phyloP scores from a whole-genome alignment of 164 flowering plant genomes.

The Vitis rupestris region DNA sequence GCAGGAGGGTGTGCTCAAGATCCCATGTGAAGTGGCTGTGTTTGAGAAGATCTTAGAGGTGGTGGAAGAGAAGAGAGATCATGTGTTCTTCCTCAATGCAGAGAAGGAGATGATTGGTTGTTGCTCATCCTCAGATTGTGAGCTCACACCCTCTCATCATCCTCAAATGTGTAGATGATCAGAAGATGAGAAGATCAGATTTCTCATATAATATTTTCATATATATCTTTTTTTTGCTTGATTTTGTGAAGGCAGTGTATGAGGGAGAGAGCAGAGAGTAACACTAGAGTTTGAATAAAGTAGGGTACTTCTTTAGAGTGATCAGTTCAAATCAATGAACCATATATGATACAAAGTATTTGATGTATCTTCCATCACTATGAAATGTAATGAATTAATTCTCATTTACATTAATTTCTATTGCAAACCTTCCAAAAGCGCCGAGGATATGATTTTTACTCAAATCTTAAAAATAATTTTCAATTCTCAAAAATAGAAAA shows the following conservation, averaged over 20 bases:
- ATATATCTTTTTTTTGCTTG: background rate
- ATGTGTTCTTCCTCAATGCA: conserved; percentile 25
- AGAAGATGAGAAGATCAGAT: background rate
- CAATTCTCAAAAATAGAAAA: too few relatives aligned
- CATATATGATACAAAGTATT: background rate
- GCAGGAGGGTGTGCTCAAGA: conserved; percentile 71
- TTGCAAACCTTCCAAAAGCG: too few relatives aligned
- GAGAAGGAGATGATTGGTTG: conserved; percentile 29
- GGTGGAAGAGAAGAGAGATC: conserved; percentile 53
- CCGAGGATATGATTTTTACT: too few relatives aligned
- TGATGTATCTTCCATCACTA: too few relatives aligned
- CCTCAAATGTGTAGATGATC: conserved; percentile 53
- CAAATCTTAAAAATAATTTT: too few relatives aligned
- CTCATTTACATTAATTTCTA: too few relatives aligned
- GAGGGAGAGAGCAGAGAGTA: conserved; percentile 1
- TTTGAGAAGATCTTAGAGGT: conserved; percentile 68
- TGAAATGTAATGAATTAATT: too few relatives aligned
- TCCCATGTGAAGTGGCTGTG: conserved; percentile 67
- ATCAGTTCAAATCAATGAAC: too few relatives aligned
- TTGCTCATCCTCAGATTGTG: conserved; percentile 34
- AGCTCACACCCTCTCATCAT: conserved; percentile 32
- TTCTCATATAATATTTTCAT: too few relatives aligned
- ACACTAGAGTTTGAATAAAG: background rate
- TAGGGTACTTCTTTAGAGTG: background rate
- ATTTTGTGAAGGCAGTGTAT: conserved; percentile 20